Evolutionary conservation across 257 asterid genomes (phyloP), one percentile per base, ranked within the genome.

Genomic region (Euphrasia confusa): DNA sequence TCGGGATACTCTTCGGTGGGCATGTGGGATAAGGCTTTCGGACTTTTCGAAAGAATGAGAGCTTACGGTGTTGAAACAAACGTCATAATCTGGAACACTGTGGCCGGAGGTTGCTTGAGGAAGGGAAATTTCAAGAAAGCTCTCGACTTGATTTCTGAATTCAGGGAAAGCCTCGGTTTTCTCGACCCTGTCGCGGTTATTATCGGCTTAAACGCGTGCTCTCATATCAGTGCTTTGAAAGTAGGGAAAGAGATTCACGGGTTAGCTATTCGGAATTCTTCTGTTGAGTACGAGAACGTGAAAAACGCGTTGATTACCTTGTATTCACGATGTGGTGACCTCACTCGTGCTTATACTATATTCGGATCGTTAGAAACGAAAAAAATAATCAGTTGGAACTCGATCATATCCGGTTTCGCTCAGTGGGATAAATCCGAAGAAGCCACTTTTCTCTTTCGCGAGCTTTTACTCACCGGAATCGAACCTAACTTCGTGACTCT

Each of bases 161-260:
- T 88, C 84, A 75, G 84, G 56, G 35, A 42, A 55, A 54, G 53
- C 70, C 73, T 67, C 33, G 40, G 59, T 64, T 56, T 18, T 64
- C 78, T 91, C 66, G 98, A 91, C 79, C 81, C 75, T 10, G 87
- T 88, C 55, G 83, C 96, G 24, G 76, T 89, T 66, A 78, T 88
- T 69, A 84, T 76, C 48, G 92, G 93, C 60, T 61, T 91, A 68
- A 80, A 84, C 56, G 90, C 95, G 57, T 88, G 94, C 76, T 86
- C 98, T 49, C 94, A 84, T 67, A 72, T 80, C 63, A 68, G 83
- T 57, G 72, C 76, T 30, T 44, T 77, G 74, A 81, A 63, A 68
- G 26, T 37, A 54, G 98, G 98, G 58, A 86, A 83, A 76, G 90
- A 82, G 67, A 75, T 91, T 60, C 98, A 88, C 50, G 87, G 87